phyloP scores from a whole-genome alignment of 768 basidiomycete genomes.

The Arthromyces matolae region DNA sequence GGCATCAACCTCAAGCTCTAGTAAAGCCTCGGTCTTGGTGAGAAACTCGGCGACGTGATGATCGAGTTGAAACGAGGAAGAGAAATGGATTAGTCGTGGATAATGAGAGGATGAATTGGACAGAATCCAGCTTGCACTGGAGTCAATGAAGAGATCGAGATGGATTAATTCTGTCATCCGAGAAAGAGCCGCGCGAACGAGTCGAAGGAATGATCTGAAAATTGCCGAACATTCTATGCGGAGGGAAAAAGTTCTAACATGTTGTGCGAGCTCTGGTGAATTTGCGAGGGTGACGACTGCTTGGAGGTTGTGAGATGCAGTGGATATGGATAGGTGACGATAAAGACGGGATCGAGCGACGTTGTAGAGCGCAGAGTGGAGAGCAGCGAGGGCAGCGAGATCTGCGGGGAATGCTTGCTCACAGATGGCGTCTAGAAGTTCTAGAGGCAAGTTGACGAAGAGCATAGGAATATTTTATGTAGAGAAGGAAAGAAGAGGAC shows the following conservation, averaged over 20 bases:
- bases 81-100: constrained; percentile 50
- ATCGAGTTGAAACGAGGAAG: constrained; percentile 62
- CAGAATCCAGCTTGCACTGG: constrained; percentile 49
- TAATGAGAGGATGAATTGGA: constrained; percentile 36
- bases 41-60: constrained; percentile 57
- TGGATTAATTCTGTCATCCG: constrained; percentile 59
- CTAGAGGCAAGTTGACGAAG: constrained; percentile 48
- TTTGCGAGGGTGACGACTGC: constrained; percentile 55
- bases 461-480: constrained; percentile 41
- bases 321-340: constrained; percentile 47
- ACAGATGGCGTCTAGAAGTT: constrained; percentile 57
- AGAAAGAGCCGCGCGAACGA: constrained; percentile 49
- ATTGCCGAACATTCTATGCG: constrained; percentile 40
- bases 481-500: constrained; percentile 20
- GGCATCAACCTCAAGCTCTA: constrained; percentile 54
- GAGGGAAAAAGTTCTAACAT: constrained; percentile 62
- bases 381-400: constrained; percentile 48
- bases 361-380: constrained; percentile 37
- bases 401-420: constrained; percentile 25
- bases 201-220: constrained; percentile 44
- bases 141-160: constrained; percentile 54
- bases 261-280: constrained; percentile 52
- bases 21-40: constrained; percentile 46
- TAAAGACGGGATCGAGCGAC: constrained; percentile 64
- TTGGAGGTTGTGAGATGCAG: constrained; percentile 40